Evolutionary conservation across 768 basidiomycete genomes (phyloP).

Genomic region (Russula earlei): DNA sequence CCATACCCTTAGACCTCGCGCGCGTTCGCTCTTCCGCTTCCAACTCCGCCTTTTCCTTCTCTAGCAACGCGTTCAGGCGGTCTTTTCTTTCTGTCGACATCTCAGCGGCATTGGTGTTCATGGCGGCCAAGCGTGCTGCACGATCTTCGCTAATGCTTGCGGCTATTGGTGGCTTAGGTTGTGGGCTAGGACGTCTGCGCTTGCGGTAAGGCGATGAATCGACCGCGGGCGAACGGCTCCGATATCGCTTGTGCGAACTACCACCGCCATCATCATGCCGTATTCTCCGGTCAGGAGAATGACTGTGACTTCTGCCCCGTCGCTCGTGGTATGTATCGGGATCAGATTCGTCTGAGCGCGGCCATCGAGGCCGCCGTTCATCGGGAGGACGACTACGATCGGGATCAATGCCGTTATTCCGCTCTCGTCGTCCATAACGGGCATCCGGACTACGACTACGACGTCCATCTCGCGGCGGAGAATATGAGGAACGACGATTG

Average conservation of each 20-base stretch:
- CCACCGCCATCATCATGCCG: constrained; percentile 21
- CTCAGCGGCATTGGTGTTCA: constrained; percentile 64
- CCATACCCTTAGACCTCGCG: constrained; percentile 67
- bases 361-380: constrained; percentile 33
- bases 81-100: constrained; percentile 63
- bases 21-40: constrained; percentile 63
- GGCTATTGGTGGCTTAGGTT: constrained; percentile 21
- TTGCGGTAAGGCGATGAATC: constrained; percentile 32
- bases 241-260: constrained; percentile 30
- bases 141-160: constrained; percentile 40
- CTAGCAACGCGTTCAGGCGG: constrained; percentile 56
- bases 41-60: constrained; percentile 69
- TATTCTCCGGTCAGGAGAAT: constrained; percentile 18
- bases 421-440: constrained; percentile 4
- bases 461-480: constrained; percentile 26
- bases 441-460: constrained; percentile 17
- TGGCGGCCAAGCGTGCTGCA: constrained; percentile 81
- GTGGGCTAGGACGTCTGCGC: constrained; percentile 41
- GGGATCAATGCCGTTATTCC: constrained; percentile 20
- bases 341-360: constrained; percentile 46
- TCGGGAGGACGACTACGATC: constrained; percentile 22
- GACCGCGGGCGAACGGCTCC: constrained; percentile 30
- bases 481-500: constrained; percentile 13
- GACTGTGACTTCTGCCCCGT: constrained; percentile 24
- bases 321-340: constrained; percentile 24